Base-by-base conservation (phyloP, 2,329 filamentous ascomycete genomes). In the Davidsoniella eucalypti region DNA sequence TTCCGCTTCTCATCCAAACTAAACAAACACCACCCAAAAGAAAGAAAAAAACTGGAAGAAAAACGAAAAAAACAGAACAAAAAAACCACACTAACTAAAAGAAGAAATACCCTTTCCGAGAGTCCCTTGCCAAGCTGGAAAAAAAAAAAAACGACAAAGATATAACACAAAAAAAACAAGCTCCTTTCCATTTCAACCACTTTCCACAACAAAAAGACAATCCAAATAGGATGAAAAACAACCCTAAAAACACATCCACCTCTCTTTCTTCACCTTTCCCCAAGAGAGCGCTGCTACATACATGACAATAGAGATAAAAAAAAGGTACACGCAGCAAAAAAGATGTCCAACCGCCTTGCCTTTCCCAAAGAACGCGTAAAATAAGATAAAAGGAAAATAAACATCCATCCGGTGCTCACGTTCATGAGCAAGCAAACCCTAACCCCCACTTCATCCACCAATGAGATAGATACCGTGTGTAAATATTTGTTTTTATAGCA, bases 101-200 rank as follows among this genome's bases (percentile, higher is more conserved):
- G 26, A 29, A 10, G 26, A 29, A 8, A 29, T 29, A 29, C 26
- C 10, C 10, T 29, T 7, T 29, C 26, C 26, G 7, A 10, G 26
- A 29, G 26, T 29, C 26, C 26, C 26, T 29, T 29, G 3, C 5
- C 26, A 29, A 8, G 10, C 26, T 8, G 26, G 10, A 29, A 29
- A 29, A 10, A 45, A 50, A 26, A 50, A 23, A 23, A 17, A 25
- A 33, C 5, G n/a, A 12, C 9, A 44, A 18, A 44, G 16, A 42
- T 16, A 39, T 10, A 45, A 45, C 10, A 40, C 45, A 44, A 45
- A 39, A 50, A 50, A 23, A 44, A 44, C 26, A 17, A 29, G 26
- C 7, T 5, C 5, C 26, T 10, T 8, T 29, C 10, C 26, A 7
- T 29, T 29, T 29, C 26, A 7, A 29, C 26, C 26, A 5, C 26